These are phyloP conservation scores for Colletotrichum horii DNA, from an alignment of 2,329 filamentous ascomycete genomes.

Conservation along the genomic window DNA sequence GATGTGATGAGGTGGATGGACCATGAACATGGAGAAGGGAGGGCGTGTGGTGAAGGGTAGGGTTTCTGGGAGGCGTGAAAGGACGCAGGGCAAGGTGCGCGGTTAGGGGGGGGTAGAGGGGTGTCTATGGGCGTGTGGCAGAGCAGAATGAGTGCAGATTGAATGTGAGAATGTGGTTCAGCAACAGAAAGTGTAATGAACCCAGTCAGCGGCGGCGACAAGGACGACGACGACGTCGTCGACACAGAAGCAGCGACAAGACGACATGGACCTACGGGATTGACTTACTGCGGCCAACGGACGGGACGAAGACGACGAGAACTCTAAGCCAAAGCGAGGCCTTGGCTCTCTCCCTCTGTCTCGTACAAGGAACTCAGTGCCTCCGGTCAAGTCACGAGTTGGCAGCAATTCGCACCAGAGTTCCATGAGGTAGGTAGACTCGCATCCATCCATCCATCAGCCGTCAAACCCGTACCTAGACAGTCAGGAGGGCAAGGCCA, in stretches of 20 bases:
- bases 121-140: background rate
- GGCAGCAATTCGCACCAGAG: background rate
- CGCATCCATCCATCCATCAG: background rate
- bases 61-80: background rate
- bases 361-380: background rate
- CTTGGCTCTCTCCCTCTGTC: background rate
- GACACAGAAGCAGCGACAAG: background rate
- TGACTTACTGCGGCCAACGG: background rate
- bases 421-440: constrained; percentile 3
- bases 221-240: background rate
- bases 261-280: background rate
- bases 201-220: constrained; percentile 3
- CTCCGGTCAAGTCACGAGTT: constrained; percentile 7
- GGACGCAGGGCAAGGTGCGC: background rate
- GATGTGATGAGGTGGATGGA: constrained; percentile 11
- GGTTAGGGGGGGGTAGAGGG: background rate
- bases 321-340: constrained; percentile 3
- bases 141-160: background rate
- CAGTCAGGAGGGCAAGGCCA: background rate
- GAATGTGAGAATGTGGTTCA: background rate
- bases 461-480: constrained; percentile 1
- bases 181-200: constrained; percentile 14
- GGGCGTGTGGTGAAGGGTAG: constrained; percentile 7
- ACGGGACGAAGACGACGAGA: constrained; percentile 9
- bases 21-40: constrained; percentile 14